Evolutionary conservation across 148 eudicot species (phyloP), one percentile per base, ranked within the genome.

Genomic region (Silene latifolia): DNA sequence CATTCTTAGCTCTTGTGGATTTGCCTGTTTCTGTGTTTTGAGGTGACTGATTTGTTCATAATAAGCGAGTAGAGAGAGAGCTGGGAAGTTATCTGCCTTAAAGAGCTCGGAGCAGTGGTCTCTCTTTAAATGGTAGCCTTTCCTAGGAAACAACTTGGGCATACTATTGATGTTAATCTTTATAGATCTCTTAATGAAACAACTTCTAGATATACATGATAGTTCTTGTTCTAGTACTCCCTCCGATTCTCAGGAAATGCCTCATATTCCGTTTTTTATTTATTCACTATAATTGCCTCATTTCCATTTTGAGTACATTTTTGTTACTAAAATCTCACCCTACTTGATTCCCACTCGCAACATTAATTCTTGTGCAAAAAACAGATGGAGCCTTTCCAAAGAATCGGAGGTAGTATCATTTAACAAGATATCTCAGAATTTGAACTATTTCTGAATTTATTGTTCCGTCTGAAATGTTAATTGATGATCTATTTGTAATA

Each of bases 81-180:
- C 21, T 65, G 69, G 46, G 48, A 65, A 65, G 69, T 65, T 20
- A 67, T 67, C 42, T 12, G 18, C 27, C 56, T 69, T 69, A 48
- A 13, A 48, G 51, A 69, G 58, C 58, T 20, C 10, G 11, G 71
- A 67, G 71, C 71, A 20, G 14, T 47, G 58, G n/a, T 29, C 32
- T 47, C 32, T 69, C 71, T 69, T 11, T 47, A 48, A 48, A 3
- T 69, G 12, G 35, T 23, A 47, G 72, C 19, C 27, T 69, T 48
- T 20, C 57, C 0, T 46, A 21, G 57, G 23, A 21, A 47, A 21
- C 58, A 12, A 69, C 72, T 39, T 19, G 51, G 24, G 8, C 56
- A 67, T 63, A 2, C 57, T 44, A 21, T 18, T 69, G 8, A 44
- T 20, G 29, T 19, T 46, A 18, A 11, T 56, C 19, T 12, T 67